Percentiles rank a stretch among this genome's conserved stretches.
phyloP scores from a whole-genome alignment of 306 rosid species.

The Mimosa bimucronata region DNA sequence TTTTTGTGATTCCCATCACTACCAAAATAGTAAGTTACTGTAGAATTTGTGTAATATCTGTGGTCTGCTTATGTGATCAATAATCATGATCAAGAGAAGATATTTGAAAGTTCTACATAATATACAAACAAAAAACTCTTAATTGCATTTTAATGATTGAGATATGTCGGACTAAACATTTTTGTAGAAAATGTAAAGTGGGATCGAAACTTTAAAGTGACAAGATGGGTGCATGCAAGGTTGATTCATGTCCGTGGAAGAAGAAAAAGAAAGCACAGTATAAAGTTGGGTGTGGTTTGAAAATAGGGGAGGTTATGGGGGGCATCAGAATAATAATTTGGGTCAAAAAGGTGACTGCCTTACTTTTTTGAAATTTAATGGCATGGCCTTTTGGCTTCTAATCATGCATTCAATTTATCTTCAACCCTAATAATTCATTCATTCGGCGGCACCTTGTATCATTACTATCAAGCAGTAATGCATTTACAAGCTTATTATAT shows the following conservation, averaged over 20 bases:
- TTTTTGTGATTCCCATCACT: too few relatives aligned
- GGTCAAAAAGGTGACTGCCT: slow-evolving; percentile 40
- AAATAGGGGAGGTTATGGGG: background rate
- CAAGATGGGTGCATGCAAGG: background rate
- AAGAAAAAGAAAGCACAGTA: background rate
- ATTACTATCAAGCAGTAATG: too few relatives aligned
- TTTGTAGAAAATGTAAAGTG: background rate
- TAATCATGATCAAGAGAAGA: too few relatives aligned
- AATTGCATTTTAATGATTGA: background rate
- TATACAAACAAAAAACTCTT: too few relatives aligned
- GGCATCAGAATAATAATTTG: slow-evolving; percentile 7
- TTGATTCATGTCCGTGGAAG: background rate
- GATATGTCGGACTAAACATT: background rate
- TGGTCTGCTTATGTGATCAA: too few relatives aligned
- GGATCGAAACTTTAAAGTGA: background rate
- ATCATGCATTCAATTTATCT: background rate
- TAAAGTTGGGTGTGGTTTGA: slow-evolving; percentile 1
- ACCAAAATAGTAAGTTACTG: too few relatives aligned
- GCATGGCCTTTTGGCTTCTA: background rate
- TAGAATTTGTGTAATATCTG: too few relatives aligned
- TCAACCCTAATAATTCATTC: slow-evolving; percentile 9
- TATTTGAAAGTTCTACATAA: background rate
- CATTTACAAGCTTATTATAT: background rate
- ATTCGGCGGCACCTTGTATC: background rate
- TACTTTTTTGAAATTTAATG: slow-evolving; percentile 22